phyloP scores from a whole-genome alignment of 2,329 filamentous ascomycete species.

The Sordariomycetes sp. region DNA sequence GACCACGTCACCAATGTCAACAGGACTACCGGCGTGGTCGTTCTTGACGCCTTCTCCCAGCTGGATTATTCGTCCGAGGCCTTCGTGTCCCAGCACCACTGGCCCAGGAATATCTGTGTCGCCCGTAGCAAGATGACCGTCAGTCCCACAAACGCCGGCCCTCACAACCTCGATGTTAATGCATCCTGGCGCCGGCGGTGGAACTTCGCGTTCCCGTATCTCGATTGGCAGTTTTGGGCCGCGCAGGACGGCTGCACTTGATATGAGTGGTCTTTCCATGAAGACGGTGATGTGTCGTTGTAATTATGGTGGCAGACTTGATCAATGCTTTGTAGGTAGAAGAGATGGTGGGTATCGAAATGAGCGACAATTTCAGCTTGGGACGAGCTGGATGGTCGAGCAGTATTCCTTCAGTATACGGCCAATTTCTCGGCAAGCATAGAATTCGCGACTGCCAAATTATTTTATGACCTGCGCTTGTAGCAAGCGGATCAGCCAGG shows the following conservation, averaged over 20 bases:
- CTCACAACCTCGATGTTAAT: neutral
- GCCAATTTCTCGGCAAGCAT: too few species aligned
- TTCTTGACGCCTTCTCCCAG: neutral
- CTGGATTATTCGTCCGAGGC: neutral
- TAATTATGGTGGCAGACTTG: neutral
- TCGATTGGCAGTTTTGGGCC: neutral
- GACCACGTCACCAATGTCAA: neutral
- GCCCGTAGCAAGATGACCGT: neutral
- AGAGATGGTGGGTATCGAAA: too few species aligned
- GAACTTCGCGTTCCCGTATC: neutral
- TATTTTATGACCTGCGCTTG: too few species aligned
- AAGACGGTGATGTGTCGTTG: neutral
- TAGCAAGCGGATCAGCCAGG: too few species aligned
- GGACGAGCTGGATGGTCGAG: too few species aligned
- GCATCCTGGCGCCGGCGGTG: neutral
- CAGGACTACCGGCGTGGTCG: neutral
- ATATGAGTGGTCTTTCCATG: neutral
- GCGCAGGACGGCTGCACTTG: neutral
- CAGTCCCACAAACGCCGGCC: conserved; percentile 1
- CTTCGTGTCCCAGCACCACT: conserved; percentile 2
- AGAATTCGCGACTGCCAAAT: too few species aligned
- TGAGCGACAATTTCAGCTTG: too few species aligned
- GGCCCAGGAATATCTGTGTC: neutral
- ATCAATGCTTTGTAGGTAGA: neutral
- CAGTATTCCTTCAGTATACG: too few species aligned